Conservation (phyloP, 495 filamentous ascomycete genomes). For the Hapsidospora chrysogenum region DNA sequence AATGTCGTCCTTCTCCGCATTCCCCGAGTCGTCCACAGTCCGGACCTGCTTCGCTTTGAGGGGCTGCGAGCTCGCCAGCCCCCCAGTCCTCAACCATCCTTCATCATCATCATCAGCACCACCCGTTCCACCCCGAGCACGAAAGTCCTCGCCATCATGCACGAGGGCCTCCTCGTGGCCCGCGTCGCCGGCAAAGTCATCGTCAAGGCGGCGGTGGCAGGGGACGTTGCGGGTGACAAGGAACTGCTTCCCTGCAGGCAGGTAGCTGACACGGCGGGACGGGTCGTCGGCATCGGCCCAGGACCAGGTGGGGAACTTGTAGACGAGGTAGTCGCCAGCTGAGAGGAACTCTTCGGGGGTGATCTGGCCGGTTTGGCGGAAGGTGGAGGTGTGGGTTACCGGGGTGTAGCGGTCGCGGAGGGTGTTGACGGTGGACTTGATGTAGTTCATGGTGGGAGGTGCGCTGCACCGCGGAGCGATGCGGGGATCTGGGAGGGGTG, state of each 20-base stretch:
- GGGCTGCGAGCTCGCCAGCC: slow-evolving; percentile 51
- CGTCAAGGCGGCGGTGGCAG: slow-evolving; percentile 78
- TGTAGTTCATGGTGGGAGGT: slow-evolving; percentile 30
- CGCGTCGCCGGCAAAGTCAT: slow-evolving; percentile 80
- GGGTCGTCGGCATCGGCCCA: slow-evolving; percentile 77
- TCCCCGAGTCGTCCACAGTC: slow-evolving; percentile 67
- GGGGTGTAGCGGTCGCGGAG: slow-evolving; percentile 82
- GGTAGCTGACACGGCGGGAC: slow-evolving; percentile 58
- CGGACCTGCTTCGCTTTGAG: slow-evolving; percentile 63
- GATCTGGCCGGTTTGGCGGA: slow-evolving; percentile 84
- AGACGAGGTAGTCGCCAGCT: slow-evolving; percentile 94
- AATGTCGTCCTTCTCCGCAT: slow-evolving; percentile 55
- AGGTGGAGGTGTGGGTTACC: slow-evolving; percentile 77
- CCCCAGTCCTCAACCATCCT: slow-evolving; percentile 83
- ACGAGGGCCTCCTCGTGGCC: slow-evolving; percentile 72
- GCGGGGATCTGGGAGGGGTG: too few species aligned
- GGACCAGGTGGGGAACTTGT: slow-evolving; percentile 98
- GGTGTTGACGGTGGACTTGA: slow-evolving; percentile 71
- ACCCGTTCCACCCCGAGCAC: slow-evolving; percentile 27
- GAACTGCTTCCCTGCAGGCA: slow-evolving; percentile 87
- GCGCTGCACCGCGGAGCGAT: too few species aligned
- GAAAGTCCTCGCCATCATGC: slow-evolving; percentile 52
- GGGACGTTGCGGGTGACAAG: slow-evolving; percentile 88
- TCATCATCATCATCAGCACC: slow-evolving; percentile 54
- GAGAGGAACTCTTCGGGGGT: slow-evolving; percentile 94